Evolutionary conservation across 2,329 filamentous ascomycete species (phyloP), one percentile per base, ranked within the genome.

Genomic region (Botrytis medusae): DNA sequence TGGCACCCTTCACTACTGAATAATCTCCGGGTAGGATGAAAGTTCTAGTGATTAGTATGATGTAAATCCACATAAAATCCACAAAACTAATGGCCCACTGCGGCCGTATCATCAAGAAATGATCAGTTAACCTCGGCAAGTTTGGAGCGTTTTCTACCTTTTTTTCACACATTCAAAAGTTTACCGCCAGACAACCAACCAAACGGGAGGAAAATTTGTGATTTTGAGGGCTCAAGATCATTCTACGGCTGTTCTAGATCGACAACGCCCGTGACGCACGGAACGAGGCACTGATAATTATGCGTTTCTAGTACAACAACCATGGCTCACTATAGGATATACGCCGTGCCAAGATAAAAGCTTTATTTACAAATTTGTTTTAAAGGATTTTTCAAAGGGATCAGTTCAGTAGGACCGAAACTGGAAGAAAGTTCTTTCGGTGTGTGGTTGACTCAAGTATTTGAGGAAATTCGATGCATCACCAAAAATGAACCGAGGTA

Each of bases 231-330:
- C 8, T 37, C 48, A 32, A 42, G n/a, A 8, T 57, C 48, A 29
- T 69, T 69, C 48, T 37, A 32, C n/a, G 48, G n/a, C 18, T 42
- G 65, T 69, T 69, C 65, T 57, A 69, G 65, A 42, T 57, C 65
- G 20, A 32, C 48, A 32, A 40, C 18, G n/a, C 18, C 54, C 10
- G 51, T 32, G 25, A 69, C 51, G 65, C 65, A 69, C 65, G 48
- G 48, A 32, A 42, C n/a, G 34, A 10, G 46, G 48, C 34, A 54
- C 25, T 54, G 25, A 40, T 54, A 22, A 9, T 12, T 29, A 44
- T n/a, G 32, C 18, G 20, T 37, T 12, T 8, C 4, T 22, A 51
- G 34, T 32, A n/a, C 20, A 6, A 7, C 1, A 29, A 44, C 37
- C 61, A 63, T 44, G 61, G 14, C 20, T 63, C 34, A 25, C 29